phyloP scores from a whole-genome alignment of 2,329 filamentous ascomycete species.

The Colletotrichum scovillei region DNA sequence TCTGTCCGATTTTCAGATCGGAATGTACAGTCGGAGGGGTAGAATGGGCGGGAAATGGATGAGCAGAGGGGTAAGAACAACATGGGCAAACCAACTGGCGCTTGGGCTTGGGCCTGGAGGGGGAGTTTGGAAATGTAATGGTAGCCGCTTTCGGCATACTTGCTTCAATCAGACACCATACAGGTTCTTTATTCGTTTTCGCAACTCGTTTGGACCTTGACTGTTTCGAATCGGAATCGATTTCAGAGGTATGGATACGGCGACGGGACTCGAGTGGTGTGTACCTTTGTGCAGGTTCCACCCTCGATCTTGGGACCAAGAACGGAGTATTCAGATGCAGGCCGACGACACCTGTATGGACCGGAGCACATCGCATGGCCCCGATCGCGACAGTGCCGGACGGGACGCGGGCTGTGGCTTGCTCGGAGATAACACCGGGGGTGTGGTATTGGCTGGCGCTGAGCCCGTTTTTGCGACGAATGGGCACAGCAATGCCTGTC shows the following conservation, averaged over 20 bases:
- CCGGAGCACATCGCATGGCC: slow-evolving; percentile 6
- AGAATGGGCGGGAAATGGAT: neutral
- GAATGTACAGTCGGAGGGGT: slow-evolving; percentile 15
- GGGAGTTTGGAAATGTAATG: slow-evolving; percentile 30
- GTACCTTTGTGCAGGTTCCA: neutral
- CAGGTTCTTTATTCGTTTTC: neutral
- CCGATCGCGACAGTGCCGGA: slow-evolving; percentile 23
- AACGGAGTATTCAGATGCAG: slow-evolving; percentile 1
- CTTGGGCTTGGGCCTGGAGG: slow-evolving; percentile 11
- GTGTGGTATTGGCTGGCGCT: neutral
- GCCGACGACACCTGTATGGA: neutral
- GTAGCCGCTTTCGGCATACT: slow-evolving; percentile 16
- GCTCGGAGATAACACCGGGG: slow-evolving; percentile 18
- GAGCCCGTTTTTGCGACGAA: slow-evolving; percentile 1
- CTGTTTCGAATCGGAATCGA: neutral
- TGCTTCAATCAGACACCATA: slow-evolving; percentile 14
- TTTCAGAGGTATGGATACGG: neutral
- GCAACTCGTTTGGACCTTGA: neutral
- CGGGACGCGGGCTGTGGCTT: slow-evolving; percentile 4
- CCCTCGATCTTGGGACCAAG: slow-evolving; percentile 6
- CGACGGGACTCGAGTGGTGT: neutral
- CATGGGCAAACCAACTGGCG: slow-evolving; percentile 24
- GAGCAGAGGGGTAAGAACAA: slow-evolving; percentile 11
- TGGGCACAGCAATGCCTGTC: neutral
- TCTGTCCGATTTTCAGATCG: slow-evolving; percentile 33